These are phyloP conservation scores for Nakazawaea populi DNA, from an alignment of 805 yeast genomes.

Conservation along the genomic window DNA sequence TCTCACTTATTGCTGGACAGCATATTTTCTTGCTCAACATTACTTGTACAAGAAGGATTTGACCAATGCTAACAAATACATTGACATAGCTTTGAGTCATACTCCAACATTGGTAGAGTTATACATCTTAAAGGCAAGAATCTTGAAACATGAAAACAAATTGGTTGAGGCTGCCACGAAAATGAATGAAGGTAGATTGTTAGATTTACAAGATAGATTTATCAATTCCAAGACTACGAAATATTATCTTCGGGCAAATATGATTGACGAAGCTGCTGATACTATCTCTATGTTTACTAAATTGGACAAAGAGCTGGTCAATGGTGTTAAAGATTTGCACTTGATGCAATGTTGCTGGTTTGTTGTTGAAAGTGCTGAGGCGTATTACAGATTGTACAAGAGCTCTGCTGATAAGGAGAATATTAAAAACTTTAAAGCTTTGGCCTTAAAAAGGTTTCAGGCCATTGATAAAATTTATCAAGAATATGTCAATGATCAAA, in stretches of 20 bases:
- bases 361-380: conserved; percentile 76
- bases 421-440: conserved; percentile 47
- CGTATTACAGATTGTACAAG: conserved; percentile 59
- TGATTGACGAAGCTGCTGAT: conserved; percentile 67
- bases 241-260: conserved; percentile 72
- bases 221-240: conserved; percentile 85
- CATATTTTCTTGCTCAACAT: conserved; percentile 76
- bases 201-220: conserved; percentile 88
- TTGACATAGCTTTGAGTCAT: conserved; percentile 60
- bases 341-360: conserved; percentile 92
- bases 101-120: conserved; percentile 85
- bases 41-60: conserved; percentile 51
- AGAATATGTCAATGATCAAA: conserved; percentile 75
- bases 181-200: conserved; percentile 64
- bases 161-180: conserved; percentile 53
- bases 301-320: conserved; percentile 63
- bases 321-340: conserved; percentile 83
- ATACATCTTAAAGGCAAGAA: conserved; percentile 72
- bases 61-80: conserved; percentile 44
- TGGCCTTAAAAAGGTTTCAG: conserved; percentile 73
- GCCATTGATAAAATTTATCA: conserved; percentile 63
- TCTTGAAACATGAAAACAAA: conserved; percentile 68
- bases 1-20: conserved; percentile 58
- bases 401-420: conserved; percentile 23
- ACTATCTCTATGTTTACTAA: conserved; percentile 77